Conservation (phyloP, 495 filamentous ascomycete species). For the Penicillium egyptiacum region DNA sequence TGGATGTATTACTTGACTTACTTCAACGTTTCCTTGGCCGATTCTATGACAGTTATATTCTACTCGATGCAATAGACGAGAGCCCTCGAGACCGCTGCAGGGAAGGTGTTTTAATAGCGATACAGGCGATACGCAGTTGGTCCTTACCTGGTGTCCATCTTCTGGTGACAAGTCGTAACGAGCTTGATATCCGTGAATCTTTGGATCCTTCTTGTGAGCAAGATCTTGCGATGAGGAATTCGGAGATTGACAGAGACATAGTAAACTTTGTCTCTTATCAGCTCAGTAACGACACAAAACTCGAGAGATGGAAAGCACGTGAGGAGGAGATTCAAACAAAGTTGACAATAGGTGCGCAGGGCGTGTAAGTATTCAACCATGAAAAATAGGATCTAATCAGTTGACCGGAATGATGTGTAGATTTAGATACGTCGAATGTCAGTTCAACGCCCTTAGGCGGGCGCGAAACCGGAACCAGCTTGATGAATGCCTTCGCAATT, state of each 20-base stretch:
- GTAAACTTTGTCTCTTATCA: slow-evolving; percentile 28
- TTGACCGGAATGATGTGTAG: slow-evolving; percentile 22
- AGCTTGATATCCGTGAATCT: slow-evolving; percentile 36
- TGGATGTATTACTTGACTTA: slow-evolving; percentile 12
- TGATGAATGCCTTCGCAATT: slow-evolving; percentile 24
- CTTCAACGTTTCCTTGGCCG: slow-evolving; percentile 18
- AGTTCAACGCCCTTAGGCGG: slow-evolving; percentile 30
- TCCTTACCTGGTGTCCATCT: slow-evolving; percentile 29
- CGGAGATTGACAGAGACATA: slow-evolving; percentile 33
- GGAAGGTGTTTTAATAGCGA: slow-evolving; percentile 22
- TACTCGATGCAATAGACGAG: slow-evolving; percentile 33
- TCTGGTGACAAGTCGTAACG: slow-evolving; percentile 40
- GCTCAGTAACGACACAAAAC: slow-evolving; percentile 26
- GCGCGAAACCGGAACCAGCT: slow-evolving; percentile 27
- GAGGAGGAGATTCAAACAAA: slow-evolving; percentile 28
- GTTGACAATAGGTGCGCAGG: slow-evolving; percentile 26
- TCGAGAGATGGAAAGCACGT: slow-evolving; percentile 30
- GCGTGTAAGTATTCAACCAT: slow-evolving; percentile 29
- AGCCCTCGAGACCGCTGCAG: slow-evolving; percentile 20
- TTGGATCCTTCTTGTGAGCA: slow-evolving; percentile 18
- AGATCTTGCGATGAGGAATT: slow-evolving; percentile 27
- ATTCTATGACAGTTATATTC: slow-evolving; percentile 28
- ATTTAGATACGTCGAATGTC: slow-evolving; percentile 42
- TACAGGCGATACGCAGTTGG: slow-evolving; percentile 30
- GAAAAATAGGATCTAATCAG: too few relatives aligned